Base-by-base conservation (phyloP, 2,329 filamentous ascomycete genomes). In the Phialophora expanda region DNA sequence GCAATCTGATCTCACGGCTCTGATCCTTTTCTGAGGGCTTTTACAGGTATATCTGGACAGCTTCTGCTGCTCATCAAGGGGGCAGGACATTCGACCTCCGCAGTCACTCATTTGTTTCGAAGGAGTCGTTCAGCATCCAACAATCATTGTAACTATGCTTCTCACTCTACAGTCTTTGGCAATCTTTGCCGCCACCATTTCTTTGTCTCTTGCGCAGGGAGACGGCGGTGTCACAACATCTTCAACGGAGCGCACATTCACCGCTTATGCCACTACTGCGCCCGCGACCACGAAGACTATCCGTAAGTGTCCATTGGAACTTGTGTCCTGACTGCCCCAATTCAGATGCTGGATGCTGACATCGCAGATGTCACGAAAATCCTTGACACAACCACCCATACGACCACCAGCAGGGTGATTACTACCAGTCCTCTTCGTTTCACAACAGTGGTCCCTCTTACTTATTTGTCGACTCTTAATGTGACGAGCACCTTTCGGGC, bases 351-450 rank as follows among this genome's bases (percentile, higher is more conserved):
- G 14, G 14, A 44, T n/a, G 38, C 38, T 44, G n/a, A n/a, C 38
- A n/a, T n/a, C 12, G 38, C 38, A 44, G 38, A 26, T 14, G 48
- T 53, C 22, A 53, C 48, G 22, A 53, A 28, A 24, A 53, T 28
- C 20, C 53, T 56, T 8, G 30, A 28, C 30, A 38, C 26, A 56
- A 56, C 53, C 1, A 30, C 26, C 17, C 53, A 12, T 34, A 30
- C 26, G 9, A 30, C 30, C n/a, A 30, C 28, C 24, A 30, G 11
- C 53, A 22, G 28, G 9, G 28, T 30, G 22, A 56, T 26, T 22
- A 56, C 26, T 12, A 56, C 30, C n/a, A 30, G 26, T 56, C 48
- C 48, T 53, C 9, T 53, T 53, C 48, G 48, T 12, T 53, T 53
- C 48, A 53, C 48, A 12, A 53, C 48, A 26, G 20, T 53, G 20